Conservation (phyloP, 164 flowering plant species). For the Umbellularia californica region DNA sequence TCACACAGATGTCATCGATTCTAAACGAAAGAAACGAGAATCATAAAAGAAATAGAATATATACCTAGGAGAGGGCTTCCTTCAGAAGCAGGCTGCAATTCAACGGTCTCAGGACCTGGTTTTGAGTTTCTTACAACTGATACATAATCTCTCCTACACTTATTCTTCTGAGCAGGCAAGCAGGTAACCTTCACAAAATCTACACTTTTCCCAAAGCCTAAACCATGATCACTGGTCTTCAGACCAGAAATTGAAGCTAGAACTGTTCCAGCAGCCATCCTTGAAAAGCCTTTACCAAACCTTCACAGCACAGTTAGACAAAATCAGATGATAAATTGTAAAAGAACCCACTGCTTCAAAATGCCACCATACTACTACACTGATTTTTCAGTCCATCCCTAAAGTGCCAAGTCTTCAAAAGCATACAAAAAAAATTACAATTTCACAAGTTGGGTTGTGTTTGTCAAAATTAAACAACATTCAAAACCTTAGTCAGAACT, state of each 20-base stretch:
- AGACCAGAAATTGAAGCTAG: constrained; percentile 52
- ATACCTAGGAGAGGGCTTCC: constrained; percentile 87
- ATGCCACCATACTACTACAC: no score
- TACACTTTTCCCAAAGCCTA: constrained; percentile 49
- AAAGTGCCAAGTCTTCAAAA: no score
- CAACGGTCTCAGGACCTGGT: constrained; percentile 56
- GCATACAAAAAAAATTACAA: no score
- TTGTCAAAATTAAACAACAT: no score
- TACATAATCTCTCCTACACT: constrained; percentile 32
- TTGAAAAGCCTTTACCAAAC: neutral
- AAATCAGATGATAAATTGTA: no score
- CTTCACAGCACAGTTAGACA: neutral
- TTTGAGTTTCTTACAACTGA: constrained; percentile 50
- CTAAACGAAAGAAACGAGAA: neutral
- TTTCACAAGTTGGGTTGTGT: no score
- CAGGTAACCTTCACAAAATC: constrained; percentile 53
- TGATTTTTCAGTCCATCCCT: no score
- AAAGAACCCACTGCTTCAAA: no score
- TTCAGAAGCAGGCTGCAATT: constrained; percentile 73
- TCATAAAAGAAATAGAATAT: neutral
- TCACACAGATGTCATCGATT: no score
- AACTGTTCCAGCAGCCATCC: constrained; percentile 73
- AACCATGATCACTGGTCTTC: constrained; percentile 38
- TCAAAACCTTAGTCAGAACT: no score
- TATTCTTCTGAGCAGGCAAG: constrained; percentile 36